Base-by-base conservation (phyloP, 768 basidiomycete species). In the Clitopilus hobsonii region DNA sequence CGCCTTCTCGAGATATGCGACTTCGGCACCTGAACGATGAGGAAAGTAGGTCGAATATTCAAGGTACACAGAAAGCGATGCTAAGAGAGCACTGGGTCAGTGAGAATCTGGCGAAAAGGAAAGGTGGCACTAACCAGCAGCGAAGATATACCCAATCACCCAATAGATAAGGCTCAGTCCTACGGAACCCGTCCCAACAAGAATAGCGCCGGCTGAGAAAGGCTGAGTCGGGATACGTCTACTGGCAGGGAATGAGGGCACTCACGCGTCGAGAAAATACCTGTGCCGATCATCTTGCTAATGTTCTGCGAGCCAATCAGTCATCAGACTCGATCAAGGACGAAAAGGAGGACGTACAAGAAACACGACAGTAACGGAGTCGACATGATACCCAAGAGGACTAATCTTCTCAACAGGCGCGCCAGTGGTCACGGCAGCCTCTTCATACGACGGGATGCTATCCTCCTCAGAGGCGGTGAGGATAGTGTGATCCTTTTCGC, bases 31-130 rank as follows among this genome's bases (percentile, higher is more conserved):
- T 6, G 77, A 76, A 14, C 80, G 70, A 52, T 74, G 68, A 11
- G 80, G 80, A 58, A 79, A 80, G 63, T 76, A 75, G 29, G 74
- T 68, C 1, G 74, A 72, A 27, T 74, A 73, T 60, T 80, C 79
- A 13, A 75, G 67, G 56, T 73, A 80, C n/a, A 74, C 67, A 13
- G 70, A 60, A 18, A 74, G 64, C 14, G 63, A 67, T 13, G 72
- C 70, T 45, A n/a, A n/a, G 32, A 4, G n/a, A 30, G n/a, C 4
- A 10, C n/a, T 36, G 13, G 13, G 32, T 36, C 32, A 36, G n/a
- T 70, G 54, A 48, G n/a, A 29, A 36, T 13, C 29, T 25, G 56
- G 5, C 54, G 38, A 1, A 56, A 49, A 49, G 10, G 32, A 20
- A 27, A 13, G 18, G 38, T 8, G 20, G 13, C 18, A 58, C 62